Evolutionary conservation across 2,329 filamentous ascomycete species (phyloP), one percentile per base, ranked within the genome.

Genomic region (Trichoderma guizhouense): DNA sequence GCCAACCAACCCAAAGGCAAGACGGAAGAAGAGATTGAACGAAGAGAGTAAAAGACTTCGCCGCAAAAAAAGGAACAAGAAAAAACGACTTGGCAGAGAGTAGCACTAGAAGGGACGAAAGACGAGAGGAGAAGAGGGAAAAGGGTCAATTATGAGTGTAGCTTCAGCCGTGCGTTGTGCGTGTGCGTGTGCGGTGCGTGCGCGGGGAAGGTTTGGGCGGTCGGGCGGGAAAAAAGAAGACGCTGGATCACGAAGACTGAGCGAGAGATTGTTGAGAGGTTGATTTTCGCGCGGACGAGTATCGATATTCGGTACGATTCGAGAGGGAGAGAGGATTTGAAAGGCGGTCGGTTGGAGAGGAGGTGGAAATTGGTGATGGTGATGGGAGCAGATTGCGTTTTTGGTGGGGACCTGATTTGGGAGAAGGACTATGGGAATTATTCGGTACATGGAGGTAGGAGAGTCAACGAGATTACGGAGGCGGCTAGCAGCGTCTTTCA

Each of bases 361-460:
- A 60, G 63, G 36, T 55, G 51, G 55, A 66, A 66, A 66, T 66
- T 62, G 67, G 58, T 32, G 67, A 69, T 69, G 66, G 57, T 53
- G 67, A 62, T 51, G 57, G 57, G 67, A 69, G 67, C 57, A 58
- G 67, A 61, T 62, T 69, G 57, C 36, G 57, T 51, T 69, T 68
- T 69, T 34, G 67, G 67, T 69, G 67, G 67, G 55, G 67, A 61
- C 55, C 57, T 34, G 32, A n/a, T n/a, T 34, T 34, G 30, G 43
- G 67, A 47, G 28, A 53, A 43, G 57, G 61, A 43, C 39, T n/a
- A n/a, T 51, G 43, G 43, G 43, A 51, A 21, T 51, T 51, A 9
- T 51, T 51, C 43, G 43, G 43, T 21, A 51, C 18, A 21, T 53
- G 21, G 47, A n/a, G 39, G 39, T 43, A 43, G 36, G 15, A 43